Conservation (phyloP, 352 stramenopile genomes). For the Pelagophyceae sp. region DNA sequence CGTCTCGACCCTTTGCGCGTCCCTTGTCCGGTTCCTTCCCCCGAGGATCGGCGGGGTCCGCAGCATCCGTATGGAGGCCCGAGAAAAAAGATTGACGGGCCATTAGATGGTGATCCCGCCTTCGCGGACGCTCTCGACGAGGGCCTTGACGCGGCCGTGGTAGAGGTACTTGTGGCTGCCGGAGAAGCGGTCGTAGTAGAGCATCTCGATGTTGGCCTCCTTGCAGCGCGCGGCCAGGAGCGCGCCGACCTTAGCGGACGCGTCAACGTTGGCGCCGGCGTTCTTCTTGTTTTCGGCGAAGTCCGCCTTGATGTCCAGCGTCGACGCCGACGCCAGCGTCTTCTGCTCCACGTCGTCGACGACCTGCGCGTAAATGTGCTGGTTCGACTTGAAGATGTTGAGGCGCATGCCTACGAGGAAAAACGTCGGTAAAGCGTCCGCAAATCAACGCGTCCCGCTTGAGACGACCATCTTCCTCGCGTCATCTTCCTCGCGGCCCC, state of each 20-base stretch:
- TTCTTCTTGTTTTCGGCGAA: neutral
- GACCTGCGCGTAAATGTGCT: slow-evolving; percentile 21
- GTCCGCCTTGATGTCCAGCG: neutral
- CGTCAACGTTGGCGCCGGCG: neutral
- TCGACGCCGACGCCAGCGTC: neutral
- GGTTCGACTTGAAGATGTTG: slow-evolving; percentile 15
- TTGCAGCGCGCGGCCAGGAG: slow-evolving; percentile 7
- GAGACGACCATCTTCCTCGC: neutral
- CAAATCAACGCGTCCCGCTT: no score
- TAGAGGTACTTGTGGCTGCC: slow-evolving; percentile 15
- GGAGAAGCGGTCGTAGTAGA: slow-evolving; percentile 20
- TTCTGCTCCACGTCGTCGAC: slow-evolving; percentile 7
- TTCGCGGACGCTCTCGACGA: slow-evolving; percentile 18
- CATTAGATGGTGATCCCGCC: slow-evolving; percentile 3
- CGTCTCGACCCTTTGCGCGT: no score
- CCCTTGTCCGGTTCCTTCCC: no score
- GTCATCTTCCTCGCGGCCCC: neutral
- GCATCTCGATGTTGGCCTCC: neutral
- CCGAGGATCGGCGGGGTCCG: no score
- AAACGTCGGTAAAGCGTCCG: no score
- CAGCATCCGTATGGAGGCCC: no score
- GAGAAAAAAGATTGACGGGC: no score
- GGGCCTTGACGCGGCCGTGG: slow-evolving; percentile 17
- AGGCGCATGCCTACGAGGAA: slow-evolving; percentile 13
- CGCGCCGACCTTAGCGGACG: neutral